These are phyloP conservation scores for Tulasnella sp. DNA, from an alignment of 768 basidiomycete genomes.

Conservation along the genomic window DNA sequence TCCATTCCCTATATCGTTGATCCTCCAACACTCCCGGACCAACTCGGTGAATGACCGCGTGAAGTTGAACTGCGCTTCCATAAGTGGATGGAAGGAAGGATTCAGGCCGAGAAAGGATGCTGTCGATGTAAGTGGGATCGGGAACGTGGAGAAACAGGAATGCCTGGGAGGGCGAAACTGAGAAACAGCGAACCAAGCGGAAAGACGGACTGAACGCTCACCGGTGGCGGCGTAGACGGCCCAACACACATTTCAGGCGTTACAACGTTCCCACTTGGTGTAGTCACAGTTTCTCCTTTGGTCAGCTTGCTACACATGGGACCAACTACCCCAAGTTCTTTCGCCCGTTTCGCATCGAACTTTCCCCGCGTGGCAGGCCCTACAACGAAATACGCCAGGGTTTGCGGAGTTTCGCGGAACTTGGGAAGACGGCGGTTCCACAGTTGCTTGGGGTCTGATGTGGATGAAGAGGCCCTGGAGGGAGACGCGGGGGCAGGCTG, in stretches of 20 bases:
- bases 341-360: constrained; percentile 70
- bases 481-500: constrained; percentile 40
- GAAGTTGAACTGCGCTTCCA: constrained; percentile 54
- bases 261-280: constrained; percentile 48
- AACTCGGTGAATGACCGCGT: constrained; percentile 67
- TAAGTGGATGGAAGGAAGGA: constrained; percentile 52
- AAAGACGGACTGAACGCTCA: constrained; percentile 39
- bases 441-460: constrained; percentile 31
- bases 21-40: constrained; percentile 74
- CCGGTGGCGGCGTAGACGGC: constrained; percentile 35
- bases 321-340: constrained; percentile 64
- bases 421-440: constrained; percentile 30
- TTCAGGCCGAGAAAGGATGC: constrained; percentile 51
- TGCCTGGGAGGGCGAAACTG: constrained; percentile 47
- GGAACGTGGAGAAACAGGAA: constrained; percentile 76
- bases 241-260: constrained; percentile 42
- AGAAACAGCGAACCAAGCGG: neutral
- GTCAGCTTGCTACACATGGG: constrained; percentile 62
- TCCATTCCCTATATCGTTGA: constrained; percentile 68
- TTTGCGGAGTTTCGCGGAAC: constrained; percentile 27
- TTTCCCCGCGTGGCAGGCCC: constrained; percentile 59
- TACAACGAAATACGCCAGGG: constrained; percentile 48
- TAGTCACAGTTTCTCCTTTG: constrained; percentile 54
- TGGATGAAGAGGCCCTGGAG: constrained; percentile 39
- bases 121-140: constrained; percentile 57